Evolutionary conservation across 73 alveolate species (phyloP), one percentile per base, ranked within the genome.

Genomic region (Urostyla sp.): DNA sequence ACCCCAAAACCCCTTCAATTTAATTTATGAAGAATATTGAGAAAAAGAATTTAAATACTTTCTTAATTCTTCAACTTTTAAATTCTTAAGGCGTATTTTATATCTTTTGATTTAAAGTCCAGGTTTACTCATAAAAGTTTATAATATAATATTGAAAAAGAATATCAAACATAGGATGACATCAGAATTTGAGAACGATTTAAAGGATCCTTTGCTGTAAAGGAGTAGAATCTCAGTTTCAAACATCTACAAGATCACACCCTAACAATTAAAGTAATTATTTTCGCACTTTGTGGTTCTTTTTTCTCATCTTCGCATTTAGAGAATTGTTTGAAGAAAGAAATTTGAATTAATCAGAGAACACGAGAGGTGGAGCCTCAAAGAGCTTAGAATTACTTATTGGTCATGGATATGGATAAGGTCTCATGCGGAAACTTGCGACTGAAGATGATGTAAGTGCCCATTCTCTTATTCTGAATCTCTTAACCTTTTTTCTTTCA

Each of bases 111-210:
- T 55, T 40, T 6, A 27, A 4, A 55, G 8, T 50, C 61, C 6
- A 13, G 16, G 16, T 50, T 50, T 18, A 50, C 23, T 7, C 61
- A 59, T 59, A 35, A 59, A 59, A 59, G 76, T 52, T 59, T n/a
- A 55, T 59, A 59, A 59, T 59, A 59, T 59, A 59, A 59, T 35
- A 59, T 59, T 59, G 76, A 59, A 59, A 59, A 59, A 59, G 76
- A 59, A 59, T 59, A 35, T 59, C 37, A 52, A 35, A 35, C 76
- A n/a, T 55, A 59, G 57, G 37, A 59, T 59, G 76, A 59, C 76
- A 55, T 59, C 76, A 59, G 76, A 59, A 59, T 52, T 31, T 35
- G 37, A 59, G 76, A 28, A 32, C 10, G 10, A 16, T 32, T 6
- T 5, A 35, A 59, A 32, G 6, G 53, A 59, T n/a, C 76, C 76